These are phyloP conservation scores for Eremothecium gossypii DNA, from an alignment of 1,139 yeast genomes.

Conservation along the genomic window DNA sequence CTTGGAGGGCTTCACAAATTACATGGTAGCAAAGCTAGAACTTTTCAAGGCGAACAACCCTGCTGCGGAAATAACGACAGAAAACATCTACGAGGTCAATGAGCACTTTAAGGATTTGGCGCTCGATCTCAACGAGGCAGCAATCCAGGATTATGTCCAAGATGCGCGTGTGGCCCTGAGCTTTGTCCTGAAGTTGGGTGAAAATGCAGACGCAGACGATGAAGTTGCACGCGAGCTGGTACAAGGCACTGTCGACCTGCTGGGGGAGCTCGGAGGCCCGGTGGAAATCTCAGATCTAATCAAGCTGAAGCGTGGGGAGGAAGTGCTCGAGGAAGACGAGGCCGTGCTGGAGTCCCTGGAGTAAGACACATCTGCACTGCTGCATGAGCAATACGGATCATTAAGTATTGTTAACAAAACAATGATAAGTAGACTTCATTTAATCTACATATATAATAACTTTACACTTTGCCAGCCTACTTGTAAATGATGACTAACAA, in stretches of 20 bases:
- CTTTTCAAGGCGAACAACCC: slow-evolving; percentile 22
- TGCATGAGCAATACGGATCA: too few relatives aligned
- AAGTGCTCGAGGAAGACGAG: slow-evolving; percentile 37
- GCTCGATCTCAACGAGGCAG: slow-evolving; percentile 29
- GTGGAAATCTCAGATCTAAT: slow-evolving; percentile 28
- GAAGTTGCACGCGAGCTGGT: slow-evolving; percentile 49
- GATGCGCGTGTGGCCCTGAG: slow-evolving; percentile 50
- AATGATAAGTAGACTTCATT: too few relatives aligned
- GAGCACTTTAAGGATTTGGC: slow-evolving; percentile 45
- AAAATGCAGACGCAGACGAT: slow-evolving; percentile 30
- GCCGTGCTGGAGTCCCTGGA: slow-evolving; percentile 26
- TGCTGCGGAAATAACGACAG: slow-evolving; percentile 18
- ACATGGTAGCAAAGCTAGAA: slow-evolving; percentile 45
- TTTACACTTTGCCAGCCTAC: too few relatives aligned
- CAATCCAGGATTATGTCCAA: slow-evolving; percentile 30
- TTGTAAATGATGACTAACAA: too few relatives aligned
- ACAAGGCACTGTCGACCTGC: slow-evolving; percentile 41
- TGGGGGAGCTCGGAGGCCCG: slow-evolving; percentile 52
- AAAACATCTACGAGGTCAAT: slow-evolving; percentile 29
- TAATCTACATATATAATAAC: too few relatives aligned
- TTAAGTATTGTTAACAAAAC: too few relatives aligned
- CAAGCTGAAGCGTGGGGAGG: slow-evolving; percentile 38
- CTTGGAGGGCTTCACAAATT: slow-evolving; percentile 69
- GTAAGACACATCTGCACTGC: not conserved
- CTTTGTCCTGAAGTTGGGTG: slow-evolving; percentile 41